phyloP scores from a whole-genome alignment of 257 asterid species.

The Solanum chiquidenum region DNA sequence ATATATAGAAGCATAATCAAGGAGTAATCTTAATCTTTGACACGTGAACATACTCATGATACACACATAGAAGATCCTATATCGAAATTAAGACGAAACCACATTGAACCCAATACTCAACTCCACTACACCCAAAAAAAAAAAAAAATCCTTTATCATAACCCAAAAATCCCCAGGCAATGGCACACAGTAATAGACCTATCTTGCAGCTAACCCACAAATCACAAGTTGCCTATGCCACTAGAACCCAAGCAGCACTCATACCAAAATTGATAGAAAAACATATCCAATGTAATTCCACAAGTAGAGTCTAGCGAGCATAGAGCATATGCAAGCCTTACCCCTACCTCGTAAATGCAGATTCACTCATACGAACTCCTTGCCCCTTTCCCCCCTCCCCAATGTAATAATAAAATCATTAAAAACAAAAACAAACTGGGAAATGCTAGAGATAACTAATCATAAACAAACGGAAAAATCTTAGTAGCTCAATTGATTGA shows the following conservation, averaged over 20 bases:
- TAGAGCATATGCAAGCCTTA: accelerated
- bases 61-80: neutral
- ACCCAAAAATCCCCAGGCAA: neutral
- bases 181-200: neutral
- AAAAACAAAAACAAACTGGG: neutral
- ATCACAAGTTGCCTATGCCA: neutral
- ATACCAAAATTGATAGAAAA: neutral
- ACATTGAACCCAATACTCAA: neutral
- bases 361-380: neutral
- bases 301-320: too few species aligned
- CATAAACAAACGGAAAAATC: neutral
- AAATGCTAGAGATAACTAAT: neutral
- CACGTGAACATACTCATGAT: neutral
- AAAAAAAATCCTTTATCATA: neutral
- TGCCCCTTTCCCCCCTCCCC: neutral
- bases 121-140: neutral
- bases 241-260: neutral
- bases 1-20: neutral
- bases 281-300: neutral
- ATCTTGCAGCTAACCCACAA: neutral
- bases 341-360: neutral
- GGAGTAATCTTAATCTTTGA: neutral
- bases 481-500: neutral
- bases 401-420: neutral
- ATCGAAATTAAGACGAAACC: neutral